phyloP scores from a whole-genome alignment of 1,139 yeast genomes.

The Diutina rugosa region DNA sequence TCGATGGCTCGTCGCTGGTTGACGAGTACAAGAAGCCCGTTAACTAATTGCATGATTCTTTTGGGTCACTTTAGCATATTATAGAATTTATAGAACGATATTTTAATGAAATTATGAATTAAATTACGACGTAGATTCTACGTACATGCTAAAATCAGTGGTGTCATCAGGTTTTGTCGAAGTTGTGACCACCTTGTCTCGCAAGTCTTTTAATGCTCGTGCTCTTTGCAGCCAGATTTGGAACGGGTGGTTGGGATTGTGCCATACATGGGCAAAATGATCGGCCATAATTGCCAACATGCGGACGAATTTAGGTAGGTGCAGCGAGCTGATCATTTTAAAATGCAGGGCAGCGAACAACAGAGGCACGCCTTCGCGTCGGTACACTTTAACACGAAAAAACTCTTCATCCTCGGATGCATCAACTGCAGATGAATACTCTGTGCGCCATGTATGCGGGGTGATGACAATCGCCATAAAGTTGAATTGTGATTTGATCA shows the following conservation, averaged over 20 bases:
- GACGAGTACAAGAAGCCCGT: background rate
- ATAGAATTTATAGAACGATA: background rate
- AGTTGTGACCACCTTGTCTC: background rate
- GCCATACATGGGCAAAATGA: conserved; percentile 70
- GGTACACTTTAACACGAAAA: conserved; percentile 49
- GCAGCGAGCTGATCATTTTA: conserved; percentile 50
- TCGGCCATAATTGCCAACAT: conserved; percentile 55
- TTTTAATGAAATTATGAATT: background rate
- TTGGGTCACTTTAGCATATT: background rate
- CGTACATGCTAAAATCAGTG: background rate
- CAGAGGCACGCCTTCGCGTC: conserved; percentile 64
- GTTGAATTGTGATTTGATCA: conserved; percentile 69
- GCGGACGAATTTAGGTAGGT: conserved; percentile 51
- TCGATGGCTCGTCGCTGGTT: conserved; percentile 2
- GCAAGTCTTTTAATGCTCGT: background rate
- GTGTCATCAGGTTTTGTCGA: background rate
- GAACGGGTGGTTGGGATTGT: conserved; percentile 9
- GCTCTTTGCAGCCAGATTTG: conserved; percentile 2
- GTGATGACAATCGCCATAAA: conserved; percentile 69
- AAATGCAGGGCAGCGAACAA: conserved; percentile 66
- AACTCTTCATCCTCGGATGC: conserved; percentile 10
- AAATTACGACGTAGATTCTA: background rate
- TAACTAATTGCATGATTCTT: background rate
- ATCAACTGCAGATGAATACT: background rate
- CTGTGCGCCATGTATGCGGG: conserved; percentile 34